A percentile compares a stretch with the other conserved stretches of the same genome.
These are phyloP conservation scores for Peniophora sp. DNA, from an alignment of 1,284 basidiomycete species.

Conservation along the genomic window DNA sequence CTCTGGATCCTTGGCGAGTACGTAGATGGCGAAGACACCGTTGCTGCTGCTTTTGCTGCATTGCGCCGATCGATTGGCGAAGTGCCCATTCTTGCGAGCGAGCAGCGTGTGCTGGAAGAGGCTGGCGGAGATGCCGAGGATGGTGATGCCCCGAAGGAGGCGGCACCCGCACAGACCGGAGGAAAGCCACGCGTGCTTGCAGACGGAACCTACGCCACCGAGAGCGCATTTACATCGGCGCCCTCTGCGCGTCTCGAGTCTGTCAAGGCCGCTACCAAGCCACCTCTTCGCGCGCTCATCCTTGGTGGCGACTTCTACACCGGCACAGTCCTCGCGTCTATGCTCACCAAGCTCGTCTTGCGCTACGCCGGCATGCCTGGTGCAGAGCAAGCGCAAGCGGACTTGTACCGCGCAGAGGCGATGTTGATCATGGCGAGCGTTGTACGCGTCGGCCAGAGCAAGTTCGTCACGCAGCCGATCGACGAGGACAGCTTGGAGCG, in stretches of 20 bases:
- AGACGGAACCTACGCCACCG: conserved; percentile 97
- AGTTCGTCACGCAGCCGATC: conserved; percentile 88
- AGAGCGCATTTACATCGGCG: conserved; percentile 81
- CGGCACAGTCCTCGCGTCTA: conserved; percentile 81
- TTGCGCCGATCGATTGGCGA: conserved; percentile 89
- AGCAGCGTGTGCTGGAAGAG: conserved; percentile 78
- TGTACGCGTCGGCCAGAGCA: conserved; percentile 95
- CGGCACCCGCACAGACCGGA: conserved; percentile 23
- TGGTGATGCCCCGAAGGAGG: conserved; percentile 29
- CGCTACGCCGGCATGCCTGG: conserved; percentile 62
- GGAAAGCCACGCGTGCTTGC: conserved; percentile 72
- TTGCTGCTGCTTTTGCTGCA: conserved; percentile 72
- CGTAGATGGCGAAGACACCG: conserved; percentile 57
- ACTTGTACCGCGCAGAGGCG: conserved; percentile 78
- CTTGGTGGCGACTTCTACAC: conserved; percentile 98
- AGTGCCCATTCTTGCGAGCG: conserved; percentile 90
- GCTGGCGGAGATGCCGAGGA: conserved; percentile 31
- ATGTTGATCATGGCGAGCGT: conserved; percentile 99
- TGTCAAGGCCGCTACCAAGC: conserved; percentile 83
- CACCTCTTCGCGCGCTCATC: conserved; percentile 84
- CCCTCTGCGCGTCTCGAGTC: conserved; percentile 66
- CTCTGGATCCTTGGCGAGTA: conserved; percentile 99
- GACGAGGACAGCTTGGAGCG: conserved; percentile 98
- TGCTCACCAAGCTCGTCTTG: conserved; percentile 89
- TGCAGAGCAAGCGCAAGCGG: conserved; percentile 59